These are phyloP conservation scores for Leucoagaricus sp. DNA, from an alignment of 1,284 basidiomycete genomes.

Conservation along the genomic window DNA sequence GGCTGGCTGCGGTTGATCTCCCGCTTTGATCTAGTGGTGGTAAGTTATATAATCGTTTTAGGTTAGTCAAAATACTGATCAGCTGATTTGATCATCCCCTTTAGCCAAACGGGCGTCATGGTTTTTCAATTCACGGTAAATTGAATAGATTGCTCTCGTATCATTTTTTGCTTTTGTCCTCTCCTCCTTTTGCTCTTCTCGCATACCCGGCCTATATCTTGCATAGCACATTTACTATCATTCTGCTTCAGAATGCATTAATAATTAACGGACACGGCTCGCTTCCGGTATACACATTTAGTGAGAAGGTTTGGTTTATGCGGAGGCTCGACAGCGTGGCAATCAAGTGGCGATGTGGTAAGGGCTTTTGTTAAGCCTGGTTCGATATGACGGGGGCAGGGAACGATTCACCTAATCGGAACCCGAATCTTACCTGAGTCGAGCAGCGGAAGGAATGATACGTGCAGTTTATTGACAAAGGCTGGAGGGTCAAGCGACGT, in stretches of 20 bases:
- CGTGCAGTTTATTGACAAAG: slow-evolving; percentile 12
- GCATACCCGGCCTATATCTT: slow-evolving; percentile 18
- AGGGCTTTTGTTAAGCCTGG: not conserved
- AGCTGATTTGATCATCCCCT: slow-evolving; percentile 9
- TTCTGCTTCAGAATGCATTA: slow-evolving; percentile 17
- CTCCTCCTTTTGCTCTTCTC: slow-evolving; percentile 20
- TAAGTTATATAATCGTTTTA: not conserved
- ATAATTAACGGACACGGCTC: not conserved
- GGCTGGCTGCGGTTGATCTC: slow-evolving; percentile 29
- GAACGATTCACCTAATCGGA: not conserved
- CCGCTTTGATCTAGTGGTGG: slow-evolving; percentile 9
- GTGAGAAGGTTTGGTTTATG: not conserved
- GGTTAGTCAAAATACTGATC: slow-evolving; percentile 5
- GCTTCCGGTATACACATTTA: not conserved
- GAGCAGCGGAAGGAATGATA: slow-evolving; percentile 1
- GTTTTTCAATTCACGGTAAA: slow-evolving; percentile 81
- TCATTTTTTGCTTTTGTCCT: slow-evolving; percentile 16
- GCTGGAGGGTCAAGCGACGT: not conserved
- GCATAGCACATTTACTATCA: slow-evolving; percentile 29
- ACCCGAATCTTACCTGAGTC: not conserved
- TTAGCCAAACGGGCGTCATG: slow-evolving; percentile 85
- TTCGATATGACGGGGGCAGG: not conserved
- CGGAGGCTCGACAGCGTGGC: not conserved
- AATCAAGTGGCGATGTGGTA: not conserved
- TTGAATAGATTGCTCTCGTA: not conserved